phyloP scores from a whole-genome alignment of 495 filamentous ascomycete genomes.

The Xylona heveae region DNA sequence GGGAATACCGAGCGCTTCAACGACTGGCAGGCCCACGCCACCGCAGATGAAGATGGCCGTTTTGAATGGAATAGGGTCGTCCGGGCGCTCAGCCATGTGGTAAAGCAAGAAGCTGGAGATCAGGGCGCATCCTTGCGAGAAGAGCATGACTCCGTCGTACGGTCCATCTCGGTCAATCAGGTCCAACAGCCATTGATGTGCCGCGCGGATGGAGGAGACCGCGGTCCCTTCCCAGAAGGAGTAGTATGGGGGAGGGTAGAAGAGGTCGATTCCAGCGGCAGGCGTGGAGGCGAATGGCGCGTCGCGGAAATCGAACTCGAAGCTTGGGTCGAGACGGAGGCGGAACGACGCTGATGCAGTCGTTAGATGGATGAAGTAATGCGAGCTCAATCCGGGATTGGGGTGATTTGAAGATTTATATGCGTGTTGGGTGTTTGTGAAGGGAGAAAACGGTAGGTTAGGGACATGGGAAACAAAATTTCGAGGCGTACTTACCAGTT shows the following conservation, averaged over 20 bases:
- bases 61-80: slow-evolving; percentile 27
- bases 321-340: slow-evolving; percentile 12
- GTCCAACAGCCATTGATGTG: slow-evolving; percentile 24
- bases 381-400: neutral
- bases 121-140: slow-evolving; percentile 35
- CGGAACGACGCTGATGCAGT: slow-evolving; percentile 28
- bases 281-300: slow-evolving; percentile 21
- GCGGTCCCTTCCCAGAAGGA: slow-evolving; percentile 24
- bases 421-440: slow-evolving; percentile 6
- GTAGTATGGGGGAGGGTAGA: slow-evolving; percentile 27
- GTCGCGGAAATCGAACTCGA: slow-evolving; percentile 34
- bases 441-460: slow-evolving; percentile 13
- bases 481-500: slow-evolving; percentile 22
- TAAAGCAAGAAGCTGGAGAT: slow-evolving; percentile 23
- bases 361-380: no score
- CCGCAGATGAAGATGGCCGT: slow-evolving; percentile 39
- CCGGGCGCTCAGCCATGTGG: slow-evolving; percentile 16
- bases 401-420: neutral
- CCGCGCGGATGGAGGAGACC: slow-evolving; percentile 15
- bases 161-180: slow-evolving; percentile 28
- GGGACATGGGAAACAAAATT: neutral
- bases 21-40: slow-evolving; percentile 22
- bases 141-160: slow-evolving; percentile 38
- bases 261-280: slow-evolving; percentile 29
- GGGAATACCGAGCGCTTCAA: slow-evolving; percentile 27